These are phyloP conservation scores for Colletotrichum navitas DNA, from an alignment of 2,329 filamentous ascomycete genomes.

Conservation along the genomic window DNA sequence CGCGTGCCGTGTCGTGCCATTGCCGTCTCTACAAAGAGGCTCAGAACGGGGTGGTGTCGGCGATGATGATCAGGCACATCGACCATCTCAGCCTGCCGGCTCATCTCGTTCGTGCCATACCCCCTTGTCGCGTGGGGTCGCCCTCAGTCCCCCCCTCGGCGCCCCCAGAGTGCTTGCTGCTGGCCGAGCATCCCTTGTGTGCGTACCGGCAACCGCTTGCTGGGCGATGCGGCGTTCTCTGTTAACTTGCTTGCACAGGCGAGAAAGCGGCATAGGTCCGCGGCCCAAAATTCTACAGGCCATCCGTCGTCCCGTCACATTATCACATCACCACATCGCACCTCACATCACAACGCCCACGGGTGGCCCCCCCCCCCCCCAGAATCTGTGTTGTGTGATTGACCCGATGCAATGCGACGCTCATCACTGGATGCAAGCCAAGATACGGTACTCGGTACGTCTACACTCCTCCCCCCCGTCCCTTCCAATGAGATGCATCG, in stretches of 20 bases:
- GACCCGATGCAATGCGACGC: slow-evolving; percentile 3
- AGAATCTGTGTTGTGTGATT: slow-evolving; percentile 2
- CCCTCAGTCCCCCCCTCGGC: neutral
- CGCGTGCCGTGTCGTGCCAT: neutral
- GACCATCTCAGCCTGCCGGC: neutral
- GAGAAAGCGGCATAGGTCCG: neutral
- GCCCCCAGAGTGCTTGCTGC: slow-evolving; percentile 7
- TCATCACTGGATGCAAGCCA: slow-evolving; percentile 5
- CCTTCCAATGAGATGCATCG: neutral
- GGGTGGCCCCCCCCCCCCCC: neutral
- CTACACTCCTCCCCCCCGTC: neutral
- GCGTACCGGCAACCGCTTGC: too few species aligned
- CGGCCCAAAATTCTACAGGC: neutral
- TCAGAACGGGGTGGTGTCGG: neutral
- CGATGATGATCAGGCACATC: slow-evolving; percentile 22
- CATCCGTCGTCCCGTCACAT: slow-evolving; percentile 1
- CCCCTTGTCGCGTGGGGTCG: neutral
- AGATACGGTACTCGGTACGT: neutral
- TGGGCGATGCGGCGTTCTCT: too few species aligned
- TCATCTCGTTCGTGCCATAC: too few species aligned
- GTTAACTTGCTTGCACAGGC: too few species aligned
- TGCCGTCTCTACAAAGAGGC: neutral
- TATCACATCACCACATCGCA: neutral
- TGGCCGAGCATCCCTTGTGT: slow-evolving; percentile 19
- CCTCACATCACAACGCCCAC: neutral